Evolutionary conservation across 495 filamentous ascomycete species (phyloP).

Genomic region (Bacidia gigantensis): DNA sequence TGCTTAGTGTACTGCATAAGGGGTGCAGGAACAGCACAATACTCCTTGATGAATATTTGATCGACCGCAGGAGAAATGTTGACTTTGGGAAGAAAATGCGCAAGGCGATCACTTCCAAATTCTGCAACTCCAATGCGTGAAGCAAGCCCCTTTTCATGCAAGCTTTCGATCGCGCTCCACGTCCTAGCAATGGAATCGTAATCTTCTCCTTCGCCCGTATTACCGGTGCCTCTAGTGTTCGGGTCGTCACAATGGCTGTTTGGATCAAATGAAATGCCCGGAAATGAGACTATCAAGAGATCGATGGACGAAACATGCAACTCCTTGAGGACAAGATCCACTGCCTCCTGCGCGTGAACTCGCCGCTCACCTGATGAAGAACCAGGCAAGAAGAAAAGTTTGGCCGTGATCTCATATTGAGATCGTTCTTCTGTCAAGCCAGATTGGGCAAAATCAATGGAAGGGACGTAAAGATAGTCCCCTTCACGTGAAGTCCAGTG

Average conservation of each 20-base stretch:
- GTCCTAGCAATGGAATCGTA: conserved; percentile 57
- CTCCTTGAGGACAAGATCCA: conserved; percentile 65
- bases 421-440: conserved; percentile 62
- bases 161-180: conserved; percentile 56
- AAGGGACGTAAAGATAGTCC: conserved; percentile 60
- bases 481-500: conserved; percentile 54
- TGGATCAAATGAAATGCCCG: conserved; percentile 66
- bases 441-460: conserved; percentile 54
- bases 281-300: conserved; percentile 85
- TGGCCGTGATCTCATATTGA: conserved; percentile 86
- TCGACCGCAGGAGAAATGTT: conserved; percentile 68
- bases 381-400: conserved; percentile 78
- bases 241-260: conserved; percentile 67
- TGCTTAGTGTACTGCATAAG: conserved; percentile 74
- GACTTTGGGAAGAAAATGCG: conserved; percentile 49
- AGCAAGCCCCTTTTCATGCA: conserved; percentile 59
- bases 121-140: conserved; percentile 72
- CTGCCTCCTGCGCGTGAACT: conserved; percentile 58
- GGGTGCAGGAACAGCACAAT: conserved; percentile 86
- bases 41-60: conserved; percentile 95
- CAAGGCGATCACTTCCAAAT: conserved; percentile 71
- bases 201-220: conserved; percentile 36
- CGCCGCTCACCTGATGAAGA: conserved; percentile 46
- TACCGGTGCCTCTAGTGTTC: conserved; percentile 50
- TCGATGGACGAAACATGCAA: conserved; percentile 64